Percentiles rank a stretch among this genome's conserved stretches.
phyloP scores from a whole-genome alignment of 371 early-diverging fungal genomes.

The Sanchytrium tribonematis region DNA sequence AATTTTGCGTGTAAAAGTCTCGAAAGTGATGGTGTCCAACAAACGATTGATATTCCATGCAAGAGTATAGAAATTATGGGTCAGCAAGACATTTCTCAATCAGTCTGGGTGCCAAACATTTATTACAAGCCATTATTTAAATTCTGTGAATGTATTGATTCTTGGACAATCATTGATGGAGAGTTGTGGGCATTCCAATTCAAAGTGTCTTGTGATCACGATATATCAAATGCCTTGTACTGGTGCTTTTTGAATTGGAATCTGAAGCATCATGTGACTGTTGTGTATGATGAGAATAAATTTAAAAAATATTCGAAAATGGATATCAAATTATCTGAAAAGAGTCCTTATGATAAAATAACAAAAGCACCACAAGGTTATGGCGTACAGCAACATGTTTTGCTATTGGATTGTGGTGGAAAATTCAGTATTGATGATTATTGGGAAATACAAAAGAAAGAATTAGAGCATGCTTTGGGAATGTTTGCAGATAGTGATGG shows the following conservation, averaged over 20 bases:
- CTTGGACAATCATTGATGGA: constrained; percentile 2
- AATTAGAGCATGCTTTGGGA: background rate
- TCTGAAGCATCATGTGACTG: constrained; percentile 2
- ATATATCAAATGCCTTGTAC: background rate
- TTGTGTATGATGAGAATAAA: constrained; percentile 2
- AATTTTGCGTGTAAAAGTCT: background rate
- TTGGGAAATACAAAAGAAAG: background rate
- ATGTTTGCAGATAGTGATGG: background rate
- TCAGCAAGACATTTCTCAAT: background rate
- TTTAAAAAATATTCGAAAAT: background rate
- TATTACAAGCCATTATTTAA: constrained; percentile 2
- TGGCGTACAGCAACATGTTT: background rate
- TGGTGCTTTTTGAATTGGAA: constrained; percentile 2
- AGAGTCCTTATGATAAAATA: background rate
- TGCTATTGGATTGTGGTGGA: background rate
- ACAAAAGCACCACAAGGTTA: background rate
- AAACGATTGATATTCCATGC: background rate
- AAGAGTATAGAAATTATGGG: background rate
- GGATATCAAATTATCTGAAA: background rate
- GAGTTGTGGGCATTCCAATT: constrained; percentile 1
- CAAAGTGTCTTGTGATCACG: background rate
- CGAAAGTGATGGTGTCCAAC: background rate
- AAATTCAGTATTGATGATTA: background rate
- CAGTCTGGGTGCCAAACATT: background rate
- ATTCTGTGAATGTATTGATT: constrained; percentile 3